A percentile compares a stretch with the other conserved stretches of the same genome.
Conservation (phyloP, 768 basidiomycete genomes). For the Boletellus ananas region DNA sequence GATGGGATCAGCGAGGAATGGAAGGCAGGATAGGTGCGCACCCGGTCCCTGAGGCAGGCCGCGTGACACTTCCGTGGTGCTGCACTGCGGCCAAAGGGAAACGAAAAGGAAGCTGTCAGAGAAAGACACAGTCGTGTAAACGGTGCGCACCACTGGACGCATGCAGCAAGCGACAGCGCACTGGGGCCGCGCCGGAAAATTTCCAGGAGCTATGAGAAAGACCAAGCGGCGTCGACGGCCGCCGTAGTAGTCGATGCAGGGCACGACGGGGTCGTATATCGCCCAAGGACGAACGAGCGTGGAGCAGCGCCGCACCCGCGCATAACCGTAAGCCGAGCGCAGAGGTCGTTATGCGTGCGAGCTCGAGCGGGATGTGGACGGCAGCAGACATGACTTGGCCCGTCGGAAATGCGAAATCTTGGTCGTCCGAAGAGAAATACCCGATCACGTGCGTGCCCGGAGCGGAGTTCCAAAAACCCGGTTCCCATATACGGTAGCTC, state of each 20-base stretch:
- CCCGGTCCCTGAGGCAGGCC: slow-evolving; percentile 70
- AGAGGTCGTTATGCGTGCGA: slow-evolving; percentile 13
- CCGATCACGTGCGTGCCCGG: slow-evolving; percentile 1
- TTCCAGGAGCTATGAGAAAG: not conserved
- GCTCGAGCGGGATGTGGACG: slow-evolving; percentile 39
- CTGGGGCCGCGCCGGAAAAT: not conserved
- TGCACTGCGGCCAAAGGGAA: slow-evolving; percentile 7
- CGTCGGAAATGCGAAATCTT: too few relatives aligned
- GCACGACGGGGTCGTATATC: slow-evolving; percentile 1
- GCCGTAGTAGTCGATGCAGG: slow-evolving; percentile 9
- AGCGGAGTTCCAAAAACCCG: not conserved
- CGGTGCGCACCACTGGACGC: slow-evolving; percentile 15
- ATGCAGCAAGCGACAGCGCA: slow-evolving; percentile 12
- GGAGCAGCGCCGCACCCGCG: not conserved
- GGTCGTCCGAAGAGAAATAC: too few relatives aligned
- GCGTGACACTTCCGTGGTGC: slow-evolving; percentile 51
- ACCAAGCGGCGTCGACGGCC: not conserved
- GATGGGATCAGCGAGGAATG: not conserved
- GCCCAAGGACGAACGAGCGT: not conserved
- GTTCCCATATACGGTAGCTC: not conserved
- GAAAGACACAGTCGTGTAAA: not conserved
- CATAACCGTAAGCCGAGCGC: slow-evolving; percentile 7
- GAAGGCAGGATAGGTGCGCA: slow-evolving; percentile 18
- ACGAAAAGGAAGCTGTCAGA: not conserved
- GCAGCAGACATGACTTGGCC: too few relatives aligned